phyloP scores from a whole-genome alignment of 345 rosid genomes.

The Lepidium didymum region DNA sequence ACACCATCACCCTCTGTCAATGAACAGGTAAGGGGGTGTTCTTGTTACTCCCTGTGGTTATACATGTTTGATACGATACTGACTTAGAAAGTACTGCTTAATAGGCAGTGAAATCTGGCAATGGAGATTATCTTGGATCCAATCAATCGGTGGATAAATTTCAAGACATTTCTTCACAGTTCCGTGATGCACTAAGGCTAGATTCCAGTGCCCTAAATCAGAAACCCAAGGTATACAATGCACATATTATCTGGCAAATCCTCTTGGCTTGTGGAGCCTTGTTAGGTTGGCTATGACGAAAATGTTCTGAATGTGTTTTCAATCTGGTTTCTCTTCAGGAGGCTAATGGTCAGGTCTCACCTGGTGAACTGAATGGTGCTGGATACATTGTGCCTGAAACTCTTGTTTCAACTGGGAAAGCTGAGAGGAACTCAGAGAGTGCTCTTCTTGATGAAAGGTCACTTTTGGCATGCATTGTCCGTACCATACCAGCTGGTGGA shows the following conservation, averaged over 20 bases:
- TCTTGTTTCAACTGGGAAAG: constrained; percentile 32
- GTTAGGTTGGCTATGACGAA: background rate
- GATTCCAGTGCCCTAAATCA: constrained; percentile 37
- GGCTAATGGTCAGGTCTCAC: constrained; percentile 42
- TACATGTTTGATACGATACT: background rate
- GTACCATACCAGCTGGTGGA: constrained; percentile 93
- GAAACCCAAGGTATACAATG: constrained; percentile 52
- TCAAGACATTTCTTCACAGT: constrained; percentile 66
- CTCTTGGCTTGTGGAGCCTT: constrained; percentile 7
- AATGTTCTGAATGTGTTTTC: constrained; percentile 10
- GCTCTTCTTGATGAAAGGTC: constrained; percentile 84
- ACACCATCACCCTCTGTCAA: constrained; percentile 42
- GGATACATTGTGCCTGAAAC: constrained; percentile 25
- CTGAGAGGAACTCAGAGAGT: constrained; percentile 43
- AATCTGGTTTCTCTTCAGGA: constrained; percentile 32
- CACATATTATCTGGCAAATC: background rate
- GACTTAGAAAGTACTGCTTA: background rate
- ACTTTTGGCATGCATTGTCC: constrained; percentile 79
- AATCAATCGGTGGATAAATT: constrained; percentile 47
- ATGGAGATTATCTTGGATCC: constrained; percentile 36
- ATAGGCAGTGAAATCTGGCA: constrained; percentile 54
- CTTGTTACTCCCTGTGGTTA: background rate
- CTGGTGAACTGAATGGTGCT: constrained; percentile 44
- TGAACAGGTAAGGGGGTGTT: constrained; percentile 43
- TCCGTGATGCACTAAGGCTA: constrained; percentile 49